Percentiles rank a stretch among this genome's conserved stretches.
Evolutionary conservation across 2,329 filamentous ascomycete species (phyloP).

Genomic region (Clonostachys rosea): DNA sequence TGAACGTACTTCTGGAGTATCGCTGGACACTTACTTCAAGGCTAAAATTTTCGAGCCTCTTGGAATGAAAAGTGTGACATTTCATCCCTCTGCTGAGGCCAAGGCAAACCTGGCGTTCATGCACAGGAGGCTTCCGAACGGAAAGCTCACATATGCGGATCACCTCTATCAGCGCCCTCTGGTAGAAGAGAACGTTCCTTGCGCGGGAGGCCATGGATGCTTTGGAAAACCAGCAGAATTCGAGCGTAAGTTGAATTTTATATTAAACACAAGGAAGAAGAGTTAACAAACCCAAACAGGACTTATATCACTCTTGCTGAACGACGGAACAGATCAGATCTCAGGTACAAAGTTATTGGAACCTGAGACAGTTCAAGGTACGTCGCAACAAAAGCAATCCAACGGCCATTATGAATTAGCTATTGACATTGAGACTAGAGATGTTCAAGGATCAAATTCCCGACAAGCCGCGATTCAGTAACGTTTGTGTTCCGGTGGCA

Average conservation of each 20-base stretch:
- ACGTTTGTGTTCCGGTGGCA: constrained; percentile 33
- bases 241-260: constrained; percentile 24
- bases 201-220: constrained; percentile 14
- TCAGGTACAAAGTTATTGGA: constrained; percentile 51
- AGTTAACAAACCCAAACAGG: background rate
- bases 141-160: constrained; percentile 32
- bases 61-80: constrained; percentile 41
- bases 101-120: constrained; percentile 49
- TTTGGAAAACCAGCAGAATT: constrained; percentile 18
- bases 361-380: constrained; percentile 47
- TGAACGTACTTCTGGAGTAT: constrained; percentile 34
- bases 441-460: constrained; percentile 65
- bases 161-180: constrained; percentile 42
- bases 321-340: constrained; percentile 54
- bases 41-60: constrained; percentile 41
- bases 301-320: constrained; percentile 56
- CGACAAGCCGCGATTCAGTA: constrained; percentile 45
- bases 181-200: background rate
- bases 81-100: constrained; percentile 53
- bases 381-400: background rate
- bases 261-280: background rate
- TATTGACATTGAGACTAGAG: constrained; percentile 10
- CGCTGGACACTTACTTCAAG: constrained; percentile 43
- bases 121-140: constrained; percentile 43
- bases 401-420: background rate